A percentile compares a stretch with the other conserved stretches of the same genome.
phyloP scores from a whole-genome alignment of 495 filamentous ascomycete genomes.

The Hypomontagnella submonticulosa region DNA sequence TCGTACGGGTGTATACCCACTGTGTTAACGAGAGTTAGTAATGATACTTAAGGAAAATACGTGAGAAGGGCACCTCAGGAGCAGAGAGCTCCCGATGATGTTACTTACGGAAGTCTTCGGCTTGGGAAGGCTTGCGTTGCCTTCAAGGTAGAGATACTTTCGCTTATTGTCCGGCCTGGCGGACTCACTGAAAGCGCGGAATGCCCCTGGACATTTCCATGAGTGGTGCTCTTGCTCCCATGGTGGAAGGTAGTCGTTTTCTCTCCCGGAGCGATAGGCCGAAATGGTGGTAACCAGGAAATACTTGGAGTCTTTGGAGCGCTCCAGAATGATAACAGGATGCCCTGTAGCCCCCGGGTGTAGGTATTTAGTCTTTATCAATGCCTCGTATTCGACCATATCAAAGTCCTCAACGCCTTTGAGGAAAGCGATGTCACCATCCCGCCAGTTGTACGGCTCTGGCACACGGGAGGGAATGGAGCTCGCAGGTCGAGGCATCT shows the following conservation, averaged over 20 bases:
- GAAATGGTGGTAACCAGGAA: conserved; percentile 48
- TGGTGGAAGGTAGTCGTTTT: conserved; percentile 43
- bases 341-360: conserved; percentile 39
- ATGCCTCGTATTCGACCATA: conserved; percentile 6
- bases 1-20: conserved; percentile 46
- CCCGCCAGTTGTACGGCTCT: conserved; percentile 26
- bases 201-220: conserved; percentile 27
- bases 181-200: conserved; percentile 48
- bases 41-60: too few relatives aligned
- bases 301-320: conserved; percentile 22
- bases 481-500: too few relatives aligned
- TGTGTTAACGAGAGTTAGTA: too few relatives aligned
- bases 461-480: too few relatives aligned
- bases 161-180: neutral
- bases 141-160: conserved; percentile 37
- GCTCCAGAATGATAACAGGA: conserved; percentile 29
- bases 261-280: conserved; percentile 41
- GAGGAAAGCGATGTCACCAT: conserved; percentile 49
- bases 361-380: conserved; percentile 37
- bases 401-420: conserved; percentile 24
- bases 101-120: conserved; percentile 30
- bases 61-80: too few relatives aligned
- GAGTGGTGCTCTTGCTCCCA: conserved; percentile 43
- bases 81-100: too few relatives aligned
- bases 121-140: conserved; percentile 40